Evolutionary conservation across 1,284 basidiomycete genomes (phyloP), one percentile per base, ranked within the genome.

Genomic region (Naganishia sp.): DNA sequence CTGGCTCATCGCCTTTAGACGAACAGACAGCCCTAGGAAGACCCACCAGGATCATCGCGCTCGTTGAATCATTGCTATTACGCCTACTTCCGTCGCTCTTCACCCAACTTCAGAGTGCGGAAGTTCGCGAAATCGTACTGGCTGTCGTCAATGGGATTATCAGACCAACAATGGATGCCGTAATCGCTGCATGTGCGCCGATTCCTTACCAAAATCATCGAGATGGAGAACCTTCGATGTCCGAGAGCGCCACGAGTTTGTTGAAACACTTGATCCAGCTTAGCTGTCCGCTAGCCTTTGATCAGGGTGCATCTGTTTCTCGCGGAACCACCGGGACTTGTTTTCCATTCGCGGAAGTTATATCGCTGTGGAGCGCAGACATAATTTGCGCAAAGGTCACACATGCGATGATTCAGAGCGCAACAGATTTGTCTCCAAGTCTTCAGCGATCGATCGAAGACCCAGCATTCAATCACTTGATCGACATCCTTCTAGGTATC

Each of bases 291-390:
- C 21, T 25, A 2, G 9, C 13, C 2, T 6, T 28, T 4, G 28
- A 21, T 6, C 28, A 15, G 21, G 49, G 23, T 25, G 49, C 23
- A 10, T 21, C 49, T 1, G 15, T 10, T 25, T 50, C 7, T 23
- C 17, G 45, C 6, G 45, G 13, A 11, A 31, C 15, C 13, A 25
- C 3, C 1, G 10, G 28, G 21, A 35, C 15, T 21, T 6, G 9
- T 0, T 32, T 25, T 41, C 58, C 58, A 13, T 61, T 61, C 41
- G 47, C 17, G 5, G 58, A 61, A 13, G 35, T 42, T 21, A 47
- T 61, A 13, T 47, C 58, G 47, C 31, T 61, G 6, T 61, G 47
- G 35, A 61, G 58, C 18, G 11, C 21, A 5, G 58, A 61, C 21
- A 46, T 46, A 15, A 32, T 61, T 18, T 61, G 35, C 25, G n/a